These are phyloP conservation scores for Wickerhamomyces ciferrii DNA, from an alignment of 805 yeast species.

Conservation along the genomic window DNA sequence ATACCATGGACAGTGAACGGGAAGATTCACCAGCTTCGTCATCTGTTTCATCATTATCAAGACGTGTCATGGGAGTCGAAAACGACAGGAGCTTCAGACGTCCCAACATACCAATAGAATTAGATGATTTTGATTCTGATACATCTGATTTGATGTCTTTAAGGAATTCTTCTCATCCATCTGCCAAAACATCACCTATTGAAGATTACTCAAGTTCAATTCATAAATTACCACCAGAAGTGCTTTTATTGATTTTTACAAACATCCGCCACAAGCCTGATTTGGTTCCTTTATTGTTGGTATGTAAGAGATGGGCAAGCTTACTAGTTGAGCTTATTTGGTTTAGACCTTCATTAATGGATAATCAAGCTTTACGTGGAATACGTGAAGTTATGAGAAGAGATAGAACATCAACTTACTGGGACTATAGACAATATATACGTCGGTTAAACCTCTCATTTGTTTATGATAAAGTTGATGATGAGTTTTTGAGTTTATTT, in stretches of 20 bases:
- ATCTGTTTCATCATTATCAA: background rate
- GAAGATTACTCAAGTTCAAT: constrained; percentile 11
- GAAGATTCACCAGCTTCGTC: constrained; percentile 1
- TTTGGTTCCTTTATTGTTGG: constrained; percentile 56
- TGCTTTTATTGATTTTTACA: constrained; percentile 61
- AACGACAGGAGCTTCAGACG: background rate
- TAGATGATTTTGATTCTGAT: background rate
- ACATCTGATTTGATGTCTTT: background rate
- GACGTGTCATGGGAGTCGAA: background rate
- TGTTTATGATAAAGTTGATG: constrained; percentile 63
- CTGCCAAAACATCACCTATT: background rate
- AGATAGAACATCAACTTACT: constrained; percentile 44
- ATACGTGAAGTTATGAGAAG: constrained; percentile 51
- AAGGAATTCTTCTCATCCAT: background rate
- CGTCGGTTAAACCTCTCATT: constrained; percentile 77
- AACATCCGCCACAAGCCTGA: constrained; percentile 56
- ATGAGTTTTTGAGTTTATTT: constrained; percentile 54
- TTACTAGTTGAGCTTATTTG: constrained; percentile 75
- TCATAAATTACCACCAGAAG: constrained; percentile 43
- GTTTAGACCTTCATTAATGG: constrained; percentile 77
- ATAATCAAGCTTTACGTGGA: constrained; percentile 41
- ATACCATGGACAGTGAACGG: constrained; percentile 3
- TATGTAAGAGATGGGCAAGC: constrained; percentile 78
- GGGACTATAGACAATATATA: constrained; percentile 65
- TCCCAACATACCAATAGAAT: background rate